Evolutionary conservation across 106 monocot species (phyloP), one percentile per base, ranked within the genome.

Genomic region (Gastrodia elata): DNA sequence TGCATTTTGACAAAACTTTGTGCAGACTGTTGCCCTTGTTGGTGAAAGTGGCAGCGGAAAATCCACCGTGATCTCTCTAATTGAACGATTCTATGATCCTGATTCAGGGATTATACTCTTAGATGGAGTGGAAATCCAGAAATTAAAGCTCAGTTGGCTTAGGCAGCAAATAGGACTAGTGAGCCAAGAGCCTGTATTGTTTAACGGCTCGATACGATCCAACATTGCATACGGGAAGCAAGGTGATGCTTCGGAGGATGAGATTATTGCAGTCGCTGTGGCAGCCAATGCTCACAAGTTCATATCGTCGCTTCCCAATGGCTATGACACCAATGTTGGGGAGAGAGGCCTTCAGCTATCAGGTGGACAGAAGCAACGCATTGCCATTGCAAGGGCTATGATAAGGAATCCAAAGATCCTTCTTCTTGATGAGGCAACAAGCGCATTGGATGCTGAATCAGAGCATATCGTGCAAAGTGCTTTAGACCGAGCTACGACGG

Each of bases 401-500:
- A 6, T 76, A 25, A 76, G 68, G 20, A 34, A 76, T 43, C 76
- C 76, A 24, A 76, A 76, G 18, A 76, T 76, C 16, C 68, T 76
- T 65, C 76, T 76, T 10, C 32, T 76, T 3, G 76, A 76, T 39
- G 75, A 75, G 41, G 64, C 75, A 9, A 75, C 75, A 9, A 75
- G 75, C 65, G 75, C 75, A 65, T 48, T 76, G 34, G 76, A 76
- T 49, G 76, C 76, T 36, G 68, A 68, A 52, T 68, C 76, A 35
- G 65, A 76, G 34, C 28, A 68, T 48, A 35, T 68, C 28, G 76
- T 76, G 44, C 76, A 76, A 32, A 68, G 68, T 25, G 67, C 76
- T 5, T 39, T 76, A 39, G 67, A 76, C 33, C 28, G 32, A 68
- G 68, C 68, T 3, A 52, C 68, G 68, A 46, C 68, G 8, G 68